Base-by-base conservation (phyloP, 805 yeast species). In the Candida dajiaensis region DNA sequence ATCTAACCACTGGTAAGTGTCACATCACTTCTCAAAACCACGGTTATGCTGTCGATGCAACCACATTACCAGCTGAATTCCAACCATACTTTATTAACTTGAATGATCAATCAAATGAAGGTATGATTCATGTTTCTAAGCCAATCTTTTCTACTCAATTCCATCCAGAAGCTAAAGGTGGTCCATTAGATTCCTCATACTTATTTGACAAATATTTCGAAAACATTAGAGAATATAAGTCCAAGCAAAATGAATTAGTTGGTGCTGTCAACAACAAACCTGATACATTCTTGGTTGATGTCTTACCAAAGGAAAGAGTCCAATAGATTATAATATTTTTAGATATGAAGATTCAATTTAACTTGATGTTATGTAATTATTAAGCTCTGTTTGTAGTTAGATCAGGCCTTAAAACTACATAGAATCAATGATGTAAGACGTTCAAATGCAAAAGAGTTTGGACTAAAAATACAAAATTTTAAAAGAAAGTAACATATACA, bases 101-200 rank as follows among this genome's bases (percentile, higher is more conserved):
- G 69, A 94, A 94, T 66, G 99, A 94, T 67, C 83, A 89, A 65
- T 86, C 96, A 45, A 94, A 94, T 68, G 99, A 94, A 71, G 99
- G 99, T 59, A 89, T 94, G 96, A 84, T 81, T 59, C 99, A 94
- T 68, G 76, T 72, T 47, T 63, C 79, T 36, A 84, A 80, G 66
- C 99, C 99, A 44, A 86, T 92, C 46, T 94, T 92, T 71, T 88
- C 97, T 35, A 89, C 97, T 2, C 99, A 94, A 69, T 94, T 94
- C 78, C 99, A 94, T 67, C 99, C 99, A 42, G 99, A 94, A 70
- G 98, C 99, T 48, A 92, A 89, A 72, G 98, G 99, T 59, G 99
- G 99, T 57, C 99, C 99, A 49, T 76, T 85, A 60, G 99, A 94
- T 68, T 86, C 97, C 13, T 78, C 89, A 3, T 88, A 81, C 70